Percentiles rank a stretch among this genome's conserved stretches.
Conservation (phyloP, 2,329 filamentous ascomycete genomes). For the Blastomyces percursus region DNA sequence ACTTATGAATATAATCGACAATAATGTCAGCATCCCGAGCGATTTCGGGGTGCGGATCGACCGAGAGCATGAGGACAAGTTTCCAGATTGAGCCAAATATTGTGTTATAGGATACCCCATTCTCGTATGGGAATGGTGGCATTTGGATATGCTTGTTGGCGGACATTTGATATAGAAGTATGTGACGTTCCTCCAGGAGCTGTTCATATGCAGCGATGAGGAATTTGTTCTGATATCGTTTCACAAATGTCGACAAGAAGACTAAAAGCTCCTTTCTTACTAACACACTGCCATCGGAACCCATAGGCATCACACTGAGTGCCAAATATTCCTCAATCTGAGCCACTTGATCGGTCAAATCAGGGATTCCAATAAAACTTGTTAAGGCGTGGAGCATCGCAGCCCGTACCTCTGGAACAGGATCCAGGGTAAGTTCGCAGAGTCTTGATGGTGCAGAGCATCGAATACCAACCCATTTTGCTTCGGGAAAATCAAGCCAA, state of each 20-base stretch:
- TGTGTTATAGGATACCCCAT: slow-evolving; percentile 67
- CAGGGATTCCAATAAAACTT: slow-evolving; percentile 85
- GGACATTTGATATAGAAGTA: slow-evolving; percentile 42
- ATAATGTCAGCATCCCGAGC: slow-evolving; percentile 75
- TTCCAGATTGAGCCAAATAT: slow-evolving; percentile 94
- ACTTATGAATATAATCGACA: slow-evolving; percentile 72
- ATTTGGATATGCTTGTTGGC: slow-evolving; percentile 20
- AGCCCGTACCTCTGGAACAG: slow-evolving; percentile 82
- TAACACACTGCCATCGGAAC: slow-evolving; percentile 85
- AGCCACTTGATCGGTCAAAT: slow-evolving; percentile 81
- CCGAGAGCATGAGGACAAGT: slow-evolving; percentile 76
- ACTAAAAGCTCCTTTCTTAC: slow-evolving; percentile 88
- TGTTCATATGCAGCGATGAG: slow-evolving; percentile 87
- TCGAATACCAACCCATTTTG: slow-evolving; percentile 90
- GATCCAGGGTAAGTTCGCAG: slow-evolving; percentile 69
- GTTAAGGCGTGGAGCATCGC: slow-evolving; percentile 90
- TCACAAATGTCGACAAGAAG: slow-evolving; percentile 84
- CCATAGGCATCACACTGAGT: slow-evolving; percentile 79
- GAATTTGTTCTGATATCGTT: slow-evolving; percentile 85
- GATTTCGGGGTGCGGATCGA: slow-evolving; percentile 90
- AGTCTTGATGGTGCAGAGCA: slow-evolving; percentile 75
- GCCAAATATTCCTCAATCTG: slow-evolving; percentile 86
- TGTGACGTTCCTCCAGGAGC: slow-evolving; percentile 69
- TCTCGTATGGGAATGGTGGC: slow-evolving; percentile 23
- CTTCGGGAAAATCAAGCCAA: slow-evolving; percentile 82